Evolutionary conservation across 139 green algal species (phyloP).

Genomic region (Edaphochlamys debaryana): DNA sequence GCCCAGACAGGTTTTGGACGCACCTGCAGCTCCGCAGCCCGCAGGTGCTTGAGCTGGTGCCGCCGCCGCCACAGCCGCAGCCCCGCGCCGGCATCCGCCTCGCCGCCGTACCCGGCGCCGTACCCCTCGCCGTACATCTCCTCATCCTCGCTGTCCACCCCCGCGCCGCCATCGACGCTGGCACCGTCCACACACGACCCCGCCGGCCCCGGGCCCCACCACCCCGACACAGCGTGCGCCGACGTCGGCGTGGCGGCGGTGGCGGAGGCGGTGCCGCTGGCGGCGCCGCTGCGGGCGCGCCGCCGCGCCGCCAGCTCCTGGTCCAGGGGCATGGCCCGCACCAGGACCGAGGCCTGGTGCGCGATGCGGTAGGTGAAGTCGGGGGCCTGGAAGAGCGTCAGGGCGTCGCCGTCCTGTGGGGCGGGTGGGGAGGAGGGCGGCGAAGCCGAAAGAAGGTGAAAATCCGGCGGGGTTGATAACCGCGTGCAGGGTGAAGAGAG

Average conservation of each 20-base stretch:
- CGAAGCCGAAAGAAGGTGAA: too few relatives aligned
- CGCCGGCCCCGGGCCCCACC: not conserved
- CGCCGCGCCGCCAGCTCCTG: not conserved
- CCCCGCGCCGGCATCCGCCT: not conserved
- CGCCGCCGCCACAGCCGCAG: constrained; percentile 11
- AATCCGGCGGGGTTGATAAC: too few relatives aligned
- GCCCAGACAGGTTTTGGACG: not conserved
- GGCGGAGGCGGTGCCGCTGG: too few relatives aligned
- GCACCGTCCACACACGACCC: not conserved
- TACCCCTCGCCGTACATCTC: not conserved
- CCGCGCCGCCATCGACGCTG: not conserved
- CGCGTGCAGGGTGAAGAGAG: too few relatives aligned
- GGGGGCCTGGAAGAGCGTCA: constrained; percentile 5
- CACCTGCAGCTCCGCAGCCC: constrained; percentile 18
- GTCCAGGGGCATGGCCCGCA: not conserved
- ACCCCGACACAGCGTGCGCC: too few relatives aligned
- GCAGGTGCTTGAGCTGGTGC: not conserved
- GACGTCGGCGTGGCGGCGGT: not conserved
- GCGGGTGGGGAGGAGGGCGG: not conserved
- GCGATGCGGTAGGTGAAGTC: constrained; percentile 18
- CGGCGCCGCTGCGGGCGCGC: not conserved
- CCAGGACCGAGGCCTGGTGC: constrained; percentile 10
- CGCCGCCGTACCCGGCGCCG: not conserved
- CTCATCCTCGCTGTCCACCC: not conserved
- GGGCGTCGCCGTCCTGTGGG: not conserved